These are phyloP conservation scores for Diplodia corticola DNA, from an alignment of 2,329 filamentous ascomycete genomes.

Conservation along the genomic window DNA sequence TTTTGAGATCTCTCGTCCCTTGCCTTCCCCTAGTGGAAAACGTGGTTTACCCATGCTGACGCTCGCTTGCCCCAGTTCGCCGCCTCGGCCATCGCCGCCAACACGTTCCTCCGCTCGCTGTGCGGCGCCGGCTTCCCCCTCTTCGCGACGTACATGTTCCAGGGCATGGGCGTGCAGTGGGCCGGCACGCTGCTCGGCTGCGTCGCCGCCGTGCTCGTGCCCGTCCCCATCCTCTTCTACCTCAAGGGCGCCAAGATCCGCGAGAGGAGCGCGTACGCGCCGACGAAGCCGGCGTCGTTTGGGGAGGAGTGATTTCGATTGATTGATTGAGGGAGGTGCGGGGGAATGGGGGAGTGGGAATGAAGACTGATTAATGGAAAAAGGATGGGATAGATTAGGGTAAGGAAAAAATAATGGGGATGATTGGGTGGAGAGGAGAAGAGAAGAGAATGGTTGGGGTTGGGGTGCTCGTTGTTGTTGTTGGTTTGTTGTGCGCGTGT, in stretches of 20 bases:
- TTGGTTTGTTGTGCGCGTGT: not conserved
- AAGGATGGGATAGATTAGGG: too few relatives aligned
- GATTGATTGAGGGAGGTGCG: too few relatives aligned
- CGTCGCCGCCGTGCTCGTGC: slow-evolving; percentile 44
- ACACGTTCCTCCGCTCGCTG: slow-evolving; percentile 55
- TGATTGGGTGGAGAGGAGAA: not conserved
- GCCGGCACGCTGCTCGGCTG: slow-evolving; percentile 48
- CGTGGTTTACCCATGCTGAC: slow-evolving; percentile 33
- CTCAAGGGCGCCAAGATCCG: slow-evolving; percentile 47
- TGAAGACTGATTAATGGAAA: not conserved
- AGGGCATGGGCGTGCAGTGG: slow-evolving; percentile 54
- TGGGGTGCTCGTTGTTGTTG: not conserved
- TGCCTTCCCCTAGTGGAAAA: slow-evolving; percentile 26
- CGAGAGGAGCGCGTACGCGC: slow-evolving; percentile 45
- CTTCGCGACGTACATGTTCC: slow-evolving; percentile 58
- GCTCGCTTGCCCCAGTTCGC: slow-evolving; percentile 37
- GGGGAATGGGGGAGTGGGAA: too few relatives aligned
- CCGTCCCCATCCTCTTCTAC: slow-evolving; percentile 49
- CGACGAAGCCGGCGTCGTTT: slow-evolving; percentile 31
- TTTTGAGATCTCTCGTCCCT: too few relatives aligned
- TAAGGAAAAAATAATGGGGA: not conserved
- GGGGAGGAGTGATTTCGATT: not conserved
- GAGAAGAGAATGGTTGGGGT: not conserved
- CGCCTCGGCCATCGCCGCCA: slow-evolving; percentile 56
- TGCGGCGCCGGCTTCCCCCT: slow-evolving; percentile 55